phyloP scores from a whole-genome alignment of 2,329 filamentous ascomycete genomes.

The Hymenoscyphus occultus region DNA sequence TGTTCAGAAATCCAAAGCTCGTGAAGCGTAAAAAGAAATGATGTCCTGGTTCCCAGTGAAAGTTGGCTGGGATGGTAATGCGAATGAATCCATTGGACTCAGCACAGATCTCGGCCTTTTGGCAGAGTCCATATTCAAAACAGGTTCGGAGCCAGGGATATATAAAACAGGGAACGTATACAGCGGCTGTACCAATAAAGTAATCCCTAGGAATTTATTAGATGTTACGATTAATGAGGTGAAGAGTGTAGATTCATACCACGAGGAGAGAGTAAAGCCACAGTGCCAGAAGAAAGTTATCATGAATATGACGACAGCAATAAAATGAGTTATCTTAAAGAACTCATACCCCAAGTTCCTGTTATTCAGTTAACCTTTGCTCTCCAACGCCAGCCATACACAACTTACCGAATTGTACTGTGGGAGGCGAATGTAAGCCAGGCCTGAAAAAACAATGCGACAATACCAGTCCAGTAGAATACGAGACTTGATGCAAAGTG shows the following conservation, averaged over 20 bases:
- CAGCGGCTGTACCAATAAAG: slow-evolving; percentile 71
- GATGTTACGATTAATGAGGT: no score
- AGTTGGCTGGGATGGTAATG: slow-evolving; percentile 76
- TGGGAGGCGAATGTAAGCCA: slow-evolving; percentile 74
- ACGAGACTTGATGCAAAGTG: slow-evolving; percentile 60
- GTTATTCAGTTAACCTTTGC: slow-evolving; percentile 30
- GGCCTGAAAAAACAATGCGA: slow-evolving; percentile 74
- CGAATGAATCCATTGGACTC: slow-evolving; percentile 91
- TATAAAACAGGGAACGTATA: slow-evolving; percentile 56
- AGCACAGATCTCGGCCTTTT: slow-evolving; percentile 69
- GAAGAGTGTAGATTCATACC: slow-evolving; percentile 41
- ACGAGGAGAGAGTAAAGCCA: slow-evolving; percentile 83
- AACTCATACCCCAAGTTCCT: slow-evolving; percentile 68
- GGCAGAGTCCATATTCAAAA: slow-evolving; percentile 79
- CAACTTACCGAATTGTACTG: slow-evolving; percentile 61
- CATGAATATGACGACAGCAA: slow-evolving; percentile 74
- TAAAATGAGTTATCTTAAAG: slow-evolving; percentile 77
- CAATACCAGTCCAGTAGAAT: slow-evolving; percentile 74
- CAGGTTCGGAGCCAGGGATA: slow-evolving; percentile 72
- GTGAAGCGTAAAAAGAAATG: slow-evolving; percentile 90
- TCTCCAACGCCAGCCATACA: not conserved
- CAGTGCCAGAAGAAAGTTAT: slow-evolving; percentile 91
- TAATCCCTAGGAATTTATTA: slow-evolving; percentile 49
- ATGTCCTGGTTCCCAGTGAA: slow-evolving; percentile 86
- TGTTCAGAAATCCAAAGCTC: slow-evolving; percentile 60